Conservation (phyloP, 345 rosid genomes). For the Brassica nigra region DNA sequence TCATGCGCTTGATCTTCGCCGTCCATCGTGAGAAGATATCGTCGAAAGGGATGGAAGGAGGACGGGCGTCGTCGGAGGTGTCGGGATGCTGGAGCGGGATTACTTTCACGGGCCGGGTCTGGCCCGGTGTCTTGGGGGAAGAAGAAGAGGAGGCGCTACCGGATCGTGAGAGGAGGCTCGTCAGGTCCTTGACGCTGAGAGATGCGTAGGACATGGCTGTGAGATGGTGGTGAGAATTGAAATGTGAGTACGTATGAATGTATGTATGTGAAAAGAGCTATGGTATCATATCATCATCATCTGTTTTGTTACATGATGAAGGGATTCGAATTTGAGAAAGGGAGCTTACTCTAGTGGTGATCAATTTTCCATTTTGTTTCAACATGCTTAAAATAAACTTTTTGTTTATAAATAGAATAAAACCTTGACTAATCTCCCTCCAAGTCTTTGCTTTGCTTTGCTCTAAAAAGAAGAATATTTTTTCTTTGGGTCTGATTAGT, state of each 20-base stretch:
- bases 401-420: background rate
- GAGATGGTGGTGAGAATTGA: conserved; percentile 9
- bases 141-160: conserved; percentile 37
- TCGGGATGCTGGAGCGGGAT: conserved; percentile 81
- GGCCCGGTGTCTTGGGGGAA: conserved; percentile 23
- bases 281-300: background rate
- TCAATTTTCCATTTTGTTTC: conserved; percentile 10
- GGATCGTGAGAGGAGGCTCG: conserved; percentile 35
- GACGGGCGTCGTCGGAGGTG: conserved; percentile 35
- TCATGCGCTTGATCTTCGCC: conserved; percentile 54
- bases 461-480: background rate
- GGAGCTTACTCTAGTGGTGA: background rate
- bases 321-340: background rate
- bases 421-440: background rate
- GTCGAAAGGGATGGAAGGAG: conserved; percentile 40
- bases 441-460: background rate
- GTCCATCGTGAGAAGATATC: conserved; percentile 49
- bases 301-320: background rate
- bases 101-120: conserved; percentile 68
- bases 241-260: background rate
- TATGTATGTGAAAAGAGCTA: background rate
- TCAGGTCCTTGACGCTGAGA: conserved; percentile 44
- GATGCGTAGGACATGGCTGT: conserved; percentile 42
- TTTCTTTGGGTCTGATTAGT: background rate
- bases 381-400: background rate